Percentiles rank a stretch among this genome's conserved stretches.
These are phyloP conservation scores for Aspergillus diversus DNA, from an alignment of 495 filamentous ascomycete species.

Conservation along the genomic window DNA sequence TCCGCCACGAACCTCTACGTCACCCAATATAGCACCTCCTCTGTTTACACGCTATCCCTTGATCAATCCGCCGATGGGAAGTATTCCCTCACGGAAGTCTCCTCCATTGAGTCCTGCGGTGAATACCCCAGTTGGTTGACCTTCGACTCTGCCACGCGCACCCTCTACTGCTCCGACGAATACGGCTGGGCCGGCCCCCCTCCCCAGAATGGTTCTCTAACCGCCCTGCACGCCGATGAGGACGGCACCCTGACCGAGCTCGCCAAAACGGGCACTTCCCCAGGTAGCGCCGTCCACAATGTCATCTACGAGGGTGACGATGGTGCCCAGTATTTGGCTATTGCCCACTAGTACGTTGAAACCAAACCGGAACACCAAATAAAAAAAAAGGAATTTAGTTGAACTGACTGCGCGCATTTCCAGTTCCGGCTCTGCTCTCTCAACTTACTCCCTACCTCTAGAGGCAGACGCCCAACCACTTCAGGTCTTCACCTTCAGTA, in stretches of 20 bases:
- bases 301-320: constrained; percentile 37
- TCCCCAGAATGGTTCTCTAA: constrained; percentile 35
- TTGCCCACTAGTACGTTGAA: constrained; percentile 51
- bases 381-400: neutral
- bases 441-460: constrained; percentile 42
- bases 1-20: constrained; percentile 50
- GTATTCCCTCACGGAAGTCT: constrained; percentile 43
- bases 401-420: neutral
- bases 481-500: constrained; percentile 56
- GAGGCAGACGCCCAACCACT: constrained; percentile 27
- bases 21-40: constrained; percentile 61
- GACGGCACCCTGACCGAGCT: constrained; percentile 35
- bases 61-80: constrained; percentile 27
- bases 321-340: constrained; percentile 40
- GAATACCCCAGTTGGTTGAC: constrained; percentile 63
- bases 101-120: constrained; percentile 48
- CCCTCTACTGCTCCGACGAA: constrained; percentile 67
- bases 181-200: constrained; percentile 24
- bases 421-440: constrained; percentile 41
- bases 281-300: constrained; percentile 45
- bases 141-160: constrained; percentile 52
- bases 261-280: constrained; percentile 29
- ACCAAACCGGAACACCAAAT: neutral
- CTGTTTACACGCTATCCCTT: constrained; percentile 57
- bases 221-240: constrained; percentile 23